These are phyloP conservation scores for Eragrostis nindensis DNA, from an alignment of 176 grass and related monocot genomes.

Conservation along the genomic window DNA sequence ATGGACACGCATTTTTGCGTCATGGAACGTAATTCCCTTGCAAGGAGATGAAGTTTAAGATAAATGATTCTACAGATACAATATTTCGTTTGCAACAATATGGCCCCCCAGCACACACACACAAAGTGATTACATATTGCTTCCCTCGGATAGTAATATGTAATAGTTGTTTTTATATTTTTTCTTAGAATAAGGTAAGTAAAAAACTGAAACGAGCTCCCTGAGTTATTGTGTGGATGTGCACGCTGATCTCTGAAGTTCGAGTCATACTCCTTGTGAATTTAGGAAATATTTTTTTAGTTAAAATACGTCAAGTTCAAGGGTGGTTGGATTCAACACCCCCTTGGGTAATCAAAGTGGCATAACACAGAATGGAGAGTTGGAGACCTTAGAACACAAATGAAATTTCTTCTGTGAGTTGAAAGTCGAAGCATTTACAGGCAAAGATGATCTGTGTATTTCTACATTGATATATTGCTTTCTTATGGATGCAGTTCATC, in stretches of 20 bases:
- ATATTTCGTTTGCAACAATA: not conserved
- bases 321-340: no score
- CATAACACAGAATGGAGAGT: no score
- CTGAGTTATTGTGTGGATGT: no score
- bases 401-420: not conserved
- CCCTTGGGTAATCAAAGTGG: no score
- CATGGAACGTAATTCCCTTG: conserved; percentile 21
- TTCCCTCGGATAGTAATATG: not conserved
- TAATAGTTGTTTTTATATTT: not conserved
- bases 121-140: not conserved
- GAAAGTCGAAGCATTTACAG: not conserved
- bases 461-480: conserved; percentile 4
- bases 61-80: conserved; percentile 1
- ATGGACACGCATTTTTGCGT: conserved; percentile 17
- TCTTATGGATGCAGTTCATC: no score
- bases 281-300: no score
- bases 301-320: no score
- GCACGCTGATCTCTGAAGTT: no score
- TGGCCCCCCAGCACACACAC: no score
- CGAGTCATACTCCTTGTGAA: no score
- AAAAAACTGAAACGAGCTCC: no score
- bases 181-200: not conserved
- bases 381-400: not conserved
- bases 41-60: not conserved
- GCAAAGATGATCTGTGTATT: not conserved